These are phyloP conservation scores for Stachybotrys chlorohalonatus DNA, from an alignment of 2,329 filamentous ascomycete species.

Conservation along the genomic window DNA sequence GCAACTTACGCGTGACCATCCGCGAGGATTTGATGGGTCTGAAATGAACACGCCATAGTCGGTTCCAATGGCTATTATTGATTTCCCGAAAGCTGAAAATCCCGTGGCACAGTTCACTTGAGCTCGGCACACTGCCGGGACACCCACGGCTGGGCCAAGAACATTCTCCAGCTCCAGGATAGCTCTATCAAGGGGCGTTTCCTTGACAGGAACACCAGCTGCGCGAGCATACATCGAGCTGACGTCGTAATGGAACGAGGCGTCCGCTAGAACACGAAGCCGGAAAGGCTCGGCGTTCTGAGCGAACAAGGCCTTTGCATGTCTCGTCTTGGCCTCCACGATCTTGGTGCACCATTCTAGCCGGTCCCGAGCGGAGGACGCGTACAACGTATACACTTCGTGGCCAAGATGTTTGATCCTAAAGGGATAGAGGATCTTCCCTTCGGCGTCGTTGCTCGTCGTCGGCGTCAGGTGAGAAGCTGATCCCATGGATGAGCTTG, in stretches of 20 bases:
- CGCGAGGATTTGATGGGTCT: slow-evolving; percentile 79
- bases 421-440: slow-evolving; percentile 88
- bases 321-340: slow-evolving; percentile 86
- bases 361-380: slow-evolving; percentile 63
- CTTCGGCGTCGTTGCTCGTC: slow-evolving; percentile 59
- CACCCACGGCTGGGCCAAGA: slow-evolving; percentile 61
- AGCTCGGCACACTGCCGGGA: slow-evolving; percentile 72
- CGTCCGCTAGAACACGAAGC: slow-evolving; percentile 83
- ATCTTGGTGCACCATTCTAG: slow-evolving; percentile 91
- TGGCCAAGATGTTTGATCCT: slow-evolving; percentile 91
- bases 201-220: slow-evolving; percentile 66
- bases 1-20: slow-evolving; percentile 72
- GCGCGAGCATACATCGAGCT: slow-evolving; percentile 50
- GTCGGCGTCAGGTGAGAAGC: slow-evolving; percentile 27
- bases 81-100: slow-evolving; percentile 74
- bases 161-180: slow-evolving; percentile 79
- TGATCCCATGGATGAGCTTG: slow-evolving; percentile 55
- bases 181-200: slow-evolving; percentile 84
- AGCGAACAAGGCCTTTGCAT: slow-evolving; percentile 77
- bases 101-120: slow-evolving; percentile 88
- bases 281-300: slow-evolving; percentile 96
- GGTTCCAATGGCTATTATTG: slow-evolving; percentile 88
- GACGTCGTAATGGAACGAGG: slow-evolving; percentile 75
- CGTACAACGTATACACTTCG: slow-evolving; percentile 86
- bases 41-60: slow-evolving; percentile 91